Percentiles rank a stretch among this genome's conserved stretches.
These are phyloP conservation scores for Ceriops decandra DNA, from an alignment of 345 rosid genomes.

Conservation along the genomic window DNA sequence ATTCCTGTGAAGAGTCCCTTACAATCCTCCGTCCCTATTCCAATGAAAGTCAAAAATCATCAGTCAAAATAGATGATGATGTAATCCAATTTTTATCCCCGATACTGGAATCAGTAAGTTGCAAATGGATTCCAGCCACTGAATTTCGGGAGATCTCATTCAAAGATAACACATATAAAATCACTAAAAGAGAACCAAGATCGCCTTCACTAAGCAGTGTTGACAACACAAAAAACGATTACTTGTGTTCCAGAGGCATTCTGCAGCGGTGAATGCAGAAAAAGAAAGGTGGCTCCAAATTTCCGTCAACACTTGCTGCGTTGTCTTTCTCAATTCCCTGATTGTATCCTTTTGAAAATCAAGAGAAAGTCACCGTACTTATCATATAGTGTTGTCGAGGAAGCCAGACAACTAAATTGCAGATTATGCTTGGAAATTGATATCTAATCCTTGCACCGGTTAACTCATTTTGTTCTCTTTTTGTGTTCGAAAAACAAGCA, in stretches of 20 bases:
- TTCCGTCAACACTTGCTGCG: conserved; percentile 60
- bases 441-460: not conserved
- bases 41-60: conserved; percentile 4
- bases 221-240: not conserved
- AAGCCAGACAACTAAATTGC: no score
- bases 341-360: conserved; percentile 63
- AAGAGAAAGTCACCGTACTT: not conserved
- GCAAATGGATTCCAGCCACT: no score
- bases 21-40: conserved; percentile 73
- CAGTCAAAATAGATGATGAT: not conserved
- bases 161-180: no score
- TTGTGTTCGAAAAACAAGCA: not conserved
- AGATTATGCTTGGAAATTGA: not conserved
- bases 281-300: conserved; percentile 64
- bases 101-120: no score
- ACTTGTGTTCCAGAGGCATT: no score
- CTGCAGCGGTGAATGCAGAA: not conserved
- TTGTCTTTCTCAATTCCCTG: conserved; percentile 75
- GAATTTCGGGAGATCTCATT: no score
- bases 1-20: conserved; percentile 80
- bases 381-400: not conserved
- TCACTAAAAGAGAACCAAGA: no score
- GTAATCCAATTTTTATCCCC: not conserved
- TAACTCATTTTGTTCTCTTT: not conserved
- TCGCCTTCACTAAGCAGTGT: no score